Evolutionary conservation across 192 early-diverging fungal genomes (phyloP).

Genomic region (Backusella morwellensis): DNA sequence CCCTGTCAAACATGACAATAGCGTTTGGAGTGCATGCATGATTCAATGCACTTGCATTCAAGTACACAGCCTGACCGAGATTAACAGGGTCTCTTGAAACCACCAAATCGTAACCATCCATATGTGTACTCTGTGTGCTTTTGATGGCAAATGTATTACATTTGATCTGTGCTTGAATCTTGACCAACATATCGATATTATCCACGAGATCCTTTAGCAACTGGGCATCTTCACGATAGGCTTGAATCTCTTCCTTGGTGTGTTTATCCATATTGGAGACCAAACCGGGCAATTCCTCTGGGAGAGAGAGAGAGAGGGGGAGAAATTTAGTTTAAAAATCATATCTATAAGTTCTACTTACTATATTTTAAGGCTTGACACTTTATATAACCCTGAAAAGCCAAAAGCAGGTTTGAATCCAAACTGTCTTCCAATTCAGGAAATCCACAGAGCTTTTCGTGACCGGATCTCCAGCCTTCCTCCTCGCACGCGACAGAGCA

Average conservation of each 20-base stretch:
- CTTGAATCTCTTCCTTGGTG: not conserved
- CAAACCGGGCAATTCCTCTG: conserved; percentile 2
- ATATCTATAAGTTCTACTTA: not conserved
- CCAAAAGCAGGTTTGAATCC: not conserved
- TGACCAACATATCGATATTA: conserved; percentile 1
- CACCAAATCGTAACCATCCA: not conserved
- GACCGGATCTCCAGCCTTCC: not conserved
- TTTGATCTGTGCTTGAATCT: conserved; percentile 19
- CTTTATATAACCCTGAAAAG: conserved; percentile 9
- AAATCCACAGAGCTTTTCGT: conserved; percentile 6
- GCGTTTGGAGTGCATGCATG: conserved; percentile 24
- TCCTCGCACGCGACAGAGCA: conserved; percentile 5
- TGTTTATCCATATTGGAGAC: conserved; percentile 11
- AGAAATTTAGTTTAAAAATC: too few species aligned
- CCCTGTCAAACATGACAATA: conserved; percentile 6
- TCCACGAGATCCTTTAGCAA: not conserved
- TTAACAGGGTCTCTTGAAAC: not conserved
- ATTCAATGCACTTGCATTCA: conserved; percentile 20
- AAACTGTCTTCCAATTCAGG: not conserved
- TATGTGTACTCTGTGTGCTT: not conserved
- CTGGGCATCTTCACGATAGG: not conserved
- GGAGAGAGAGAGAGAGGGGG: too few species aligned
- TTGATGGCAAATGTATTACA: conserved; percentile 27
- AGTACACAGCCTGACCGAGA: conserved; percentile 14
- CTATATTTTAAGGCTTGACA: not conserved